phyloP scores from a whole-genome alignment of 192 early-diverging fungal genomes.

The Hyaloraphidium curvatum region DNA sequence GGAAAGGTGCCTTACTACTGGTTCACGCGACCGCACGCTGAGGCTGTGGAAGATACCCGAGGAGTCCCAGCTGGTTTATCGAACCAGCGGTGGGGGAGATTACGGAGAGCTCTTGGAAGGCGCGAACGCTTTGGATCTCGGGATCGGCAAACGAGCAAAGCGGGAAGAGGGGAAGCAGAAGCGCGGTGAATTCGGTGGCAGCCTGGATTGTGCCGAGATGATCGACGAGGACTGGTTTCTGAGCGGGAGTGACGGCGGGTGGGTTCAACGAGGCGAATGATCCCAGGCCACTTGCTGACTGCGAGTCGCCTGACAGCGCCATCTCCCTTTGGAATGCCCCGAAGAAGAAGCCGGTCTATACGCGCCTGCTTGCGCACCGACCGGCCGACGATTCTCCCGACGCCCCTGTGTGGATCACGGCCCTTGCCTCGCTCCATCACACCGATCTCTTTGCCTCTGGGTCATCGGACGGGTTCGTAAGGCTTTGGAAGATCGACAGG shows the following conservation, averaged over 20 bases:
- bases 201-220: conserved; percentile 70
- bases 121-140: neutral
- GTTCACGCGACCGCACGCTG: conserved; percentile 72
- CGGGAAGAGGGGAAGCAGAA: conserved; percentile 1
- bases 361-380: conserved; percentile 57
- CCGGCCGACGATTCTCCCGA: conserved; percentile 18
- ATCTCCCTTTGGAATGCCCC: conserved; percentile 83
- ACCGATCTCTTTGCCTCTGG: conserved; percentile 82
- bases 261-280: conserved; percentile 6
- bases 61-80: conserved; percentile 80
- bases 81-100: conserved; percentile 34
- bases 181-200: conserved; percentile 12
- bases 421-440: conserved; percentile 60
- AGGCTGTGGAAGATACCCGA: conserved; percentile 93
- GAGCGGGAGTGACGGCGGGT: conserved; percentile 77
- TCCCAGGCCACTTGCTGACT: neutral
- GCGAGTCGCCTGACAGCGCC: conserved; percentile 24
- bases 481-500: conserved; percentile 65
- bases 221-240: conserved; percentile 88
- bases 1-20: conserved; percentile 79
- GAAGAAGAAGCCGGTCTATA: conserved; percentile 83
- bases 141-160: no score
- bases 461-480: conserved; percentile 68
- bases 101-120: conserved; percentile 14
- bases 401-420: conserved; percentile 65